Conservation (phyloP, 495 filamentous ascomycete genomes). For the Penicillium macrosclerotiorum region DNA sequence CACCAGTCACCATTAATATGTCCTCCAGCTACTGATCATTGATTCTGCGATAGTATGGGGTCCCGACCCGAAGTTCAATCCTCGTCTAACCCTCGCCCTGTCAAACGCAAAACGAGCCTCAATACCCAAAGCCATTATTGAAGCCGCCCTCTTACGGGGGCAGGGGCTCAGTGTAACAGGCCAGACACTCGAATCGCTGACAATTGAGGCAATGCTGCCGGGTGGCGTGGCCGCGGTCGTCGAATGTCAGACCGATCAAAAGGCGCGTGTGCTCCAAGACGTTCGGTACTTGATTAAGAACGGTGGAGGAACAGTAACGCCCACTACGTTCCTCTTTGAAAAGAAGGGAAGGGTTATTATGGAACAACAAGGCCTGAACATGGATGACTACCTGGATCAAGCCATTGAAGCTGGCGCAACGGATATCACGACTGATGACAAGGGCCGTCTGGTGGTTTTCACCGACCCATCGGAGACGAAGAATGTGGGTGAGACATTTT, state of each 20-base stretch:
- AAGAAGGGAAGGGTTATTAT: constrained; percentile 71
- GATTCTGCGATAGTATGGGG: constrained; percentile 51
- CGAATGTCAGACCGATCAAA: constrained; percentile 81
- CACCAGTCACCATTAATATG: not conserved
- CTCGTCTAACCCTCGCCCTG: constrained; percentile 69
- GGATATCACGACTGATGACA: constrained; percentile 70
- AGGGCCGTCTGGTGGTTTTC: constrained; percentile 68
- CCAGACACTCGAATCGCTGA: constrained; percentile 67
- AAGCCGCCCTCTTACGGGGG: constrained; percentile 79
- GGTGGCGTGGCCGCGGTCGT: constrained; percentile 76
- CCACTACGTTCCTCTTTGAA: constrained; percentile 81
- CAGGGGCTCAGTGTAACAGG: constrained; percentile 77
- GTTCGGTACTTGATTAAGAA: constrained; percentile 67
- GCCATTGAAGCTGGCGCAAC: constrained; percentile 83
- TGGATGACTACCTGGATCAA: constrained; percentile 78
- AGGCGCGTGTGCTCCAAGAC: constrained; percentile 67
- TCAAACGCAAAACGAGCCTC: constrained; percentile 78
- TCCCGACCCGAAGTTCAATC: constrained; percentile 67
- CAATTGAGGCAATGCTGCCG: constrained; percentile 79
- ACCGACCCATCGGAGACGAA: constrained; percentile 71
- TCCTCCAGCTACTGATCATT: constrained; percentile 7
- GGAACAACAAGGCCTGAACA: constrained; percentile 57
- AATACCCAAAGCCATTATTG: constrained; percentile 80
- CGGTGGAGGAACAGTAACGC: constrained; percentile 61
- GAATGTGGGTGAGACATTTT: constrained; percentile 60